Conservation (phyloP, 2,329 filamentous ascomycete species). For the Shiraia bambusicola region DNA sequence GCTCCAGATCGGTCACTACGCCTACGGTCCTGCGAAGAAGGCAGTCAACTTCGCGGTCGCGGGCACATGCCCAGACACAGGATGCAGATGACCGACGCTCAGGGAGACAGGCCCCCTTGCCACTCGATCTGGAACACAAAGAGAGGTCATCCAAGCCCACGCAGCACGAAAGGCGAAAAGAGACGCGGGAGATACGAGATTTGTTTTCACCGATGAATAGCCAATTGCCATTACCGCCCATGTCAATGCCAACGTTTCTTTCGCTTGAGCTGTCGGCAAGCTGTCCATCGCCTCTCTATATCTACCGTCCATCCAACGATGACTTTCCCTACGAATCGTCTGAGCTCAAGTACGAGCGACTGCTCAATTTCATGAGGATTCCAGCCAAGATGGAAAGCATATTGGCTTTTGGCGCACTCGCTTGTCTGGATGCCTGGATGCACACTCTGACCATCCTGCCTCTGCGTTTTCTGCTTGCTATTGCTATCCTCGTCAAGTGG, state of each 20-base stretch:
- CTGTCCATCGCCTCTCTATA: conserved; percentile 63
- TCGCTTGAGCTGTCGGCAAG: conserved; percentile 64
- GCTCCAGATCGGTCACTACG: conserved; percentile 40
- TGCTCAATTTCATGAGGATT: conserved; percentile 84
- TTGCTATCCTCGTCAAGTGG: conserved; percentile 74
- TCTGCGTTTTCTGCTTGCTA: conserved; percentile 78
- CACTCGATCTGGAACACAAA: conserved; percentile 40
- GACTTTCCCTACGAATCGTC: conserved; percentile 87
- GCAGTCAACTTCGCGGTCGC: conserved; percentile 31
- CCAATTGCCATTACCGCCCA: conserved; percentile 60
- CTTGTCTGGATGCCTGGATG: conserved; percentile 93
- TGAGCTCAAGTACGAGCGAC: conserved; percentile 84
- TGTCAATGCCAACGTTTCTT: conserved; percentile 66
- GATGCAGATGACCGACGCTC: conserved; percentile 26
- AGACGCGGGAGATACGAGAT: conserved; percentile 21
- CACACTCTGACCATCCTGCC: conserved; percentile 96
- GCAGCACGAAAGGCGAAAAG: conserved; percentile 30
- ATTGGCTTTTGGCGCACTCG: conserved; percentile 82
- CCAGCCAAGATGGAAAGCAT: conserved; percentile 81
- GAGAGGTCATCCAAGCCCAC: conserved; percentile 34
- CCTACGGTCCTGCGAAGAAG: conserved; percentile 44
- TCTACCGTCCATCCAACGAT: conserved; percentile 57
- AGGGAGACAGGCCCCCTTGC: conserved; percentile 28
- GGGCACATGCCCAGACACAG: conserved; percentile 17
- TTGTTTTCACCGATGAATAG: conserved; percentile 45